phyloP scores from a whole-genome alignment of 169 alveolate genomes.

The Plasmodium gonderi region DNA sequence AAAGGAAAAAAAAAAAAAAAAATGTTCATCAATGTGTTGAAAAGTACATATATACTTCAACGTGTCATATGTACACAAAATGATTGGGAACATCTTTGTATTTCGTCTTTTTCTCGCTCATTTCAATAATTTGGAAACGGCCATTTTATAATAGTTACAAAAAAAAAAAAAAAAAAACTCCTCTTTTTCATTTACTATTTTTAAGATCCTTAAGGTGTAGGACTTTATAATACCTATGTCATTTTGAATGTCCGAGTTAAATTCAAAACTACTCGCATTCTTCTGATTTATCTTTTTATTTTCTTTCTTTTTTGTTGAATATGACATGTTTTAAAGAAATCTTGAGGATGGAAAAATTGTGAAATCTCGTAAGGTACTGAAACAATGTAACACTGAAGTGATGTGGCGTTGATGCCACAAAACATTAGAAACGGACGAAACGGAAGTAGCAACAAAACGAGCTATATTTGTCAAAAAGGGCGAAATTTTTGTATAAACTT shows the following conservation, averaged over 20 bases:
- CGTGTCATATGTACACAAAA: background rate
- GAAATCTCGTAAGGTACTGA: no score
- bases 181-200: conserved; percentile 11
- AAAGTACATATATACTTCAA: background rate
- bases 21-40: background rate
- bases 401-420: background rate
- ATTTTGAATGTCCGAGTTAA: conserved; percentile 55
- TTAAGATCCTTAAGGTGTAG: conserved; percentile 38
- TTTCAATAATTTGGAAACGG: background rate
- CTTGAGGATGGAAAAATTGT: background rate
- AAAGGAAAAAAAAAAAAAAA: conserved; percentile 21
- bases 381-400: background rate
- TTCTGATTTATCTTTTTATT: conserved; percentile 3
- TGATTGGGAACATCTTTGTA: background rate
- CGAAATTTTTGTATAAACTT: no score
- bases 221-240: conserved; percentile 47
- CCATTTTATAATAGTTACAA: background rate
- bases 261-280: conserved; percentile 12
- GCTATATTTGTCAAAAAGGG: no score
- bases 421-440: background rate
- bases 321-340: conserved; percentile 48
- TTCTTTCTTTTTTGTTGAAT: conserved; percentile 39
- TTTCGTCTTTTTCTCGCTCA: background rate
- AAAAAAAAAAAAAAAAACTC: background rate
- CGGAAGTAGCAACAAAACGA: no score